phyloP scores from a whole-genome alignment of 768 basidiomycete species.

The Kwoniella botswanensis region DNA sequence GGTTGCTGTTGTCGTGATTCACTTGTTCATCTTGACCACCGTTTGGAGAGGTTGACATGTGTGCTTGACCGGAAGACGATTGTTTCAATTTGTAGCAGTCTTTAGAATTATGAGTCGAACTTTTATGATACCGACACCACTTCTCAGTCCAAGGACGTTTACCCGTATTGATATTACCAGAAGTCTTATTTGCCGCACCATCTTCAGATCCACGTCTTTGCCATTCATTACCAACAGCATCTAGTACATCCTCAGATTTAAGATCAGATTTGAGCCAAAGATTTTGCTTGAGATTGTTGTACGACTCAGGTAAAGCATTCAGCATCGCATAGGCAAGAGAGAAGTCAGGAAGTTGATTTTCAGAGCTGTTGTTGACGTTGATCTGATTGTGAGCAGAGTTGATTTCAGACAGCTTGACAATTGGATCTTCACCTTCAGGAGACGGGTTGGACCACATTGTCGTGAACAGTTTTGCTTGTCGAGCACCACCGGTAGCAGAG shows the following conservation, averaged over 20 bases:
- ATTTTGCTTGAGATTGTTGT: slow-evolving; percentile 17
- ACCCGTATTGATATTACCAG: not conserved
- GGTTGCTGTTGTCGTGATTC: too few relatives aligned
- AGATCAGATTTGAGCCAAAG: slow-evolving; percentile 22
- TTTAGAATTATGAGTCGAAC: slow-evolving; percentile 1
- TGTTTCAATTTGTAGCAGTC: not conserved
- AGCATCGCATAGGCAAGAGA: slow-evolving; percentile 26
- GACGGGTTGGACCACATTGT: slow-evolving; percentile 15
- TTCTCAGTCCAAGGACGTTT: slow-evolving; percentile 4
- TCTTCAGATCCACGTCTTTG: not conserved
- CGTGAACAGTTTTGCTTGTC: slow-evolving; percentile 23
- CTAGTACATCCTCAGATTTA: slow-evolving; percentile 5
- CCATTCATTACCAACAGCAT: not conserved
- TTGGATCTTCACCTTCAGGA: slow-evolving; percentile 25
- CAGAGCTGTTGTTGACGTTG: slow-evolving; percentile 7
- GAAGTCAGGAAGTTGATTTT: not conserved
- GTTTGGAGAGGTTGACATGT: too few relatives aligned
- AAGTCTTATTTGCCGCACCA: slow-evolving; percentile 4
- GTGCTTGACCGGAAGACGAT: not conserved
- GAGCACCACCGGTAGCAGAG: slow-evolving; percentile 20
- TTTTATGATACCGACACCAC: slow-evolving; percentile 7
- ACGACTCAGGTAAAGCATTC: slow-evolving; percentile 27
- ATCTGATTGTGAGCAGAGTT: slow-evolving; percentile 29
- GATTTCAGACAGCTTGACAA: slow-evolving; percentile 8
- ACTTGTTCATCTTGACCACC: too few relatives aligned